Base-by-base conservation (phyloP, 768 basidiomycete genomes). In the Kwoniella pini region DNA sequence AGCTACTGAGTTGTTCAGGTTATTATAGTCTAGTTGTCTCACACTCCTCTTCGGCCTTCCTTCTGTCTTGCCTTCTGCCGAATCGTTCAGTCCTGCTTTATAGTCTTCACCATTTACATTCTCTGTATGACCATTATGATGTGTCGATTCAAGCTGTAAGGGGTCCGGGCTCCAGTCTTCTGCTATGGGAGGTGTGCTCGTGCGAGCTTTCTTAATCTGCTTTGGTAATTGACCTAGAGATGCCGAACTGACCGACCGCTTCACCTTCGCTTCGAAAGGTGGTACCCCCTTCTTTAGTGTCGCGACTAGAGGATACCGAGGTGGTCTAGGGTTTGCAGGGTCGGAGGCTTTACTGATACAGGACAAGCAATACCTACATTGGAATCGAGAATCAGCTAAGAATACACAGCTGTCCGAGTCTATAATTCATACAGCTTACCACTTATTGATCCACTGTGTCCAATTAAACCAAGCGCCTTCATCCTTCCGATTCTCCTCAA, bases 1-100 rank as follows among this genome's bases (percentile, higher is more conserved):
- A 4, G 75, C 63, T 21, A 74, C 70, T 15, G 70, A 67, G 50
- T 78, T 70, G 48, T 78, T 72, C 52, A 76, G 55, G 11, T 74
- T 75, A 50, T 73, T 66, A 49, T 78, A 78, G 48, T 78, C 77
- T 9, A 72, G 62, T 51, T 71, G 46, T 12, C 69, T 72, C 5
- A 69, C 72, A 49, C 74, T 64, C 17, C 77, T 67, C 53, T 75
- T 78, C 10, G 75, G 77, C 27, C 73, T 40, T 21, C 38, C 51
- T 15, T 38, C 53, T 1, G n/a, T 0, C 19, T 33, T 13, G 22
- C 31, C 39, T 31, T 42, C 45, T 33, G 48, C 45, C n/a, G 50
- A 33, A 26, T 26, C 51, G 15, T 36, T 36, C 33, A 7, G 33
- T 15, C 15, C 33, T 15, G 7, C 7, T 15, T 36, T 36, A 15